Evolutionary conservation across 768 basidiomycete species (phyloP).

Genomic region (Tephrocybe sp.): DNA sequence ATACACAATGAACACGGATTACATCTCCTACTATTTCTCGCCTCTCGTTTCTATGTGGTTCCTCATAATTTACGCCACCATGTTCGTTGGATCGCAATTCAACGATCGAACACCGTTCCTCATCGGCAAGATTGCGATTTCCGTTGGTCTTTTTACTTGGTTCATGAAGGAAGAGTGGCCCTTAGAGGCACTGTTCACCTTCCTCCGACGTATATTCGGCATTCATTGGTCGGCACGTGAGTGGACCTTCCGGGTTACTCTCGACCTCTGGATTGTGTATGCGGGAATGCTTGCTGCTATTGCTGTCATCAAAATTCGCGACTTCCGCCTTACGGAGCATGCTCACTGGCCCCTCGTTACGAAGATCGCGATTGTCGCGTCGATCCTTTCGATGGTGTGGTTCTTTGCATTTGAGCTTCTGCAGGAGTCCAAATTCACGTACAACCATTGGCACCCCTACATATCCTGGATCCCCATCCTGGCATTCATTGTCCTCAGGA

Average conservation of each 20-base stretch:
- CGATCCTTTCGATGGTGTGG: slow-evolving; percentile 60
- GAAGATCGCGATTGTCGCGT: slow-evolving; percentile 47
- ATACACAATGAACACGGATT: slow-evolving; percentile 91
- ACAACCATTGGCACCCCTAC: slow-evolving; percentile 84
- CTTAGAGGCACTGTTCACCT: slow-evolving; percentile 59
- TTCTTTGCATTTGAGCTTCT: slow-evolving; percentile 81
- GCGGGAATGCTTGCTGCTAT: slow-evolving; percentile 80
- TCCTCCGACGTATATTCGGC: slow-evolving; percentile 62
- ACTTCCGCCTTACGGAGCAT: slow-evolving; percentile 67
- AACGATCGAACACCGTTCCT: slow-evolving; percentile 72
- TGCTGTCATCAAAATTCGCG: slow-evolving; percentile 70
- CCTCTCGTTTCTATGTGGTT: slow-evolving; percentile 92
- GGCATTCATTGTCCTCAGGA: slow-evolving; percentile 74
- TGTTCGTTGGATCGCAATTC: slow-evolving; percentile 65
- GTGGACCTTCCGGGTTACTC: slow-evolving; percentile 85
- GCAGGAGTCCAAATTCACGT: slow-evolving; percentile 77
- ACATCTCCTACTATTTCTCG: slow-evolving; percentile 88
- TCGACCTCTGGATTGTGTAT: slow-evolving; percentile 90
- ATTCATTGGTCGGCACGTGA: slow-evolving; percentile 85
- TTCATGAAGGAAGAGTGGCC: slow-evolving; percentile 65
- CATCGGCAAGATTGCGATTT: slow-evolving; percentile 65
- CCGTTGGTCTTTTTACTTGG: slow-evolving; percentile 59
- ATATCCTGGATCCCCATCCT: slow-evolving; percentile 79
- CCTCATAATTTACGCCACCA: slow-evolving; percentile 78
- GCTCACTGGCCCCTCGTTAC: slow-evolving; percentile 57